These are phyloP conservation scores for Trichoderma polysporum DNA, from an alignment of 2,329 filamentous ascomycete genomes.

Conservation along the genomic window DNA sequence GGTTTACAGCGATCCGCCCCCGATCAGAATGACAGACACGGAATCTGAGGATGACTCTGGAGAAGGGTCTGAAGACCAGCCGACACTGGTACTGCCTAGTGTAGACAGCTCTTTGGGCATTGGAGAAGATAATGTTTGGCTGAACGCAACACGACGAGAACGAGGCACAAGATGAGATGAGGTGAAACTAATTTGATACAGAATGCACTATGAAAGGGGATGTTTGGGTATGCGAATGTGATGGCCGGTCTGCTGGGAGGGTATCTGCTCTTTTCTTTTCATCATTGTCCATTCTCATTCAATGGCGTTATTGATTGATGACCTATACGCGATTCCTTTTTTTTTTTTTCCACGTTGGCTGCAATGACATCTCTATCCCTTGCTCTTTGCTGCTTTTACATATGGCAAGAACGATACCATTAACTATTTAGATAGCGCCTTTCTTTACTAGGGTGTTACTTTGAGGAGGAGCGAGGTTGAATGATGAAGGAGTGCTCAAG, in stretches of 20 bases:
- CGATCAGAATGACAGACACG: conserved; percentile 29
- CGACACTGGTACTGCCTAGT: conserved; percentile 33
- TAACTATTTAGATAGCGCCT: conserved; percentile 17
- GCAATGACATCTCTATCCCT: not conserved
- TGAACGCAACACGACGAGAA: conserved; percentile 25
- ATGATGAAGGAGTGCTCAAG: not conserved
- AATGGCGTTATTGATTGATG: conserved; percentile 13
- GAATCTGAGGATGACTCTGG: conserved; percentile 28
- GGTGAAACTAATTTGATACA: not conserved
- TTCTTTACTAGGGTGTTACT: not conserved
- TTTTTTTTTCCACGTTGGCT: not conserved
- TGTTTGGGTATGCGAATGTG: not conserved
- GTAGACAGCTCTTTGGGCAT: conserved; percentile 40
- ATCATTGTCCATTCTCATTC: not conserved
- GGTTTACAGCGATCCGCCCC: conserved; percentile 60
- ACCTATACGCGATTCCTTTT: not conserved
- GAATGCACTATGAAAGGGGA: not conserved
- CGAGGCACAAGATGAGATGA: not conserved
- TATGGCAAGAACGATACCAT: conserved; percentile 20
- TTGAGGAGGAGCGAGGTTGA: not conserved
- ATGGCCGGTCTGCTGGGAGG: not conserved
- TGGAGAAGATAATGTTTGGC: conserved; percentile 42
- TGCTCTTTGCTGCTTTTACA: conserved; percentile 5
- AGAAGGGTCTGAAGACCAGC: conserved; percentile 21
- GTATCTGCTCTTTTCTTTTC: not conserved